Evolutionary conservation across 2,329 filamentous ascomycete species (phyloP), one percentile per base, ranked within the genome.

Genomic region (Hymenoscyphus fructigenus): DNA sequence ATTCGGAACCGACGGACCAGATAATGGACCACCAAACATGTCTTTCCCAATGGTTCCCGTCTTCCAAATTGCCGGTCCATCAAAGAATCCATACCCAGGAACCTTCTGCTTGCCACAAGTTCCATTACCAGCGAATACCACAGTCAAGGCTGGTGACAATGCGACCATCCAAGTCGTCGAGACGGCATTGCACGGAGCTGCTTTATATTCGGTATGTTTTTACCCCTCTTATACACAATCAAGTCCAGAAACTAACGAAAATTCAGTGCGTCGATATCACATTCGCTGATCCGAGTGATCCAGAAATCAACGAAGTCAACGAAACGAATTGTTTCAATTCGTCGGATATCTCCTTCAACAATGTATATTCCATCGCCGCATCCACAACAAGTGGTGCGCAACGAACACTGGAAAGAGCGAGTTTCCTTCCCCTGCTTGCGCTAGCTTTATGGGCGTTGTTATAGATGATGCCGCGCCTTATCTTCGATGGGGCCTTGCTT

Each of bases 161-260:
- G 93, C 92, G 28, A 97, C 93, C 0, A 95, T 97, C 65, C 93
- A 97, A 75, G 78, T 97, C 2, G 88, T 97, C 29, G 92, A 96
- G 81, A 79, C 87, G 7, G 93, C 93, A 15, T 81, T 91, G 66
- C 93, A 97, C 74, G 93, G 93, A 2, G 93, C 92, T 1, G 84
- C 91, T 5, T 78, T 97, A 47, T 97, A 69, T 65, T 77, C 75
- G 34, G 76, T 78, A 68, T 66, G 75, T 72, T 57, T 55, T 50
- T 26, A 15, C 58, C 23, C 10, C 1, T 12, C 14, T 1, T 10
- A 26, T 10, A 1, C 10, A 4, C 38, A 12, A 26, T 1, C 1
- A 12, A 50, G 10, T 26, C 47, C 7, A 26, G 9, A 14, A 23
- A 15, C 47, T 50, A 50, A 50, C 47, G 12, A n/a, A 12, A 12